Base-by-base conservation (phyloP, 257 asterid species). In the Gynochthodes officinalis region DNA sequence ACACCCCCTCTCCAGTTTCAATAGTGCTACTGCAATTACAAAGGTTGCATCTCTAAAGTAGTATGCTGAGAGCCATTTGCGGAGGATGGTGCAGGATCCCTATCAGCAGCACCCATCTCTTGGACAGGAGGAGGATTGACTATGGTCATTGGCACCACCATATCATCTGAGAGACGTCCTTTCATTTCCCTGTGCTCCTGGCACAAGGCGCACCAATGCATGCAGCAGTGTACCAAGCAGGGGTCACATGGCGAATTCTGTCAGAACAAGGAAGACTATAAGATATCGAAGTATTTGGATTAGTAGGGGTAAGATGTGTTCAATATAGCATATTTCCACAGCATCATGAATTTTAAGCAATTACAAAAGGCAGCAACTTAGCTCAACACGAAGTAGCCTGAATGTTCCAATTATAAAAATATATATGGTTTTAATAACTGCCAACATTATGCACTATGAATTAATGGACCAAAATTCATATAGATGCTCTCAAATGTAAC, bases 111-210 rank as follows among this genome's bases (percentile, higher is more conserved):
- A 27, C 25, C 71, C 81, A 69, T 78, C 64, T 88, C 91, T 77
- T 94, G 98, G 69, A 86, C 81, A 0, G 90, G 96, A 61, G 98
- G 97, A 23, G 98, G 96, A 67, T 91, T 88, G 62, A 94, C 96
- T 4, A 94, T 79, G 28, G 98, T 87, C 98, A 89, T 91, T 37
- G 92, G 97, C 85, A 73, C 74, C 32, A 61, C 82, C 13, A 72
- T 55, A 46, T 88, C 92, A 18, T 94, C 98, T 5, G 92, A 80
- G 6, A 94, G 82, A 54, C 91, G 97, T 23, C 80, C 82, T 79
- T 89, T 91, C 98, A 89, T 91, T 86, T 94, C 98, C 80, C 98
- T 77, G 82, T 94, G 98, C 86, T 94, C 98, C 81, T 94, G 98
- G 85, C 98, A 94, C 85, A 94, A 58, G 19, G 98, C 98, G 78